Base-by-base conservation (phyloP, 768 basidiomycete genomes). In the Grammothele lineata region DNA sequence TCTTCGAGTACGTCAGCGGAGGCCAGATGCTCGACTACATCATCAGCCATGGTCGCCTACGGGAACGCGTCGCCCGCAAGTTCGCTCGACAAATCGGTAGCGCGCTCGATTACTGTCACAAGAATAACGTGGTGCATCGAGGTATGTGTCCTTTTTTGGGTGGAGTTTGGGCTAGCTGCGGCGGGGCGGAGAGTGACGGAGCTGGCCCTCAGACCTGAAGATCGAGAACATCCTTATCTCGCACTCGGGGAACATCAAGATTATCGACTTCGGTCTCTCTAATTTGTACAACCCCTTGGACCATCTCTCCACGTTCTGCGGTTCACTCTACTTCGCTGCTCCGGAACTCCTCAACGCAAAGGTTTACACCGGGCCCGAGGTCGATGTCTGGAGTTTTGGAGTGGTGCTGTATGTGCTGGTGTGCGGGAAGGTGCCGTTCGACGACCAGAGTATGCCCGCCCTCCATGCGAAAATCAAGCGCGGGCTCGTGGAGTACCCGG, bases 1-100 rank as follows among this genome's bases (percentile, higher is more conserved):
- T 97, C 9, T 92, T 89, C 65, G 96, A 99, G 66, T 97, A 96
- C 66, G 91, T 98, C 68, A 95, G 93, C 57, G 96, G 96, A 25
- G 96, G 96, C 0, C 96, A 99, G 75, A 93, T 99, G 92, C 81
- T 99, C 56, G 96, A 99, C 77, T 99, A 95, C 66, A 98, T 99
- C 71, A 99, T 99, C 70, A 89, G 89, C 59, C 96, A 99, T 60
- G 96, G 96, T 15, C 78, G 96, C 26, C 77, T 98, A 48, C 78
- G 96, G 37, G 96, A 98, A 68, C 81, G 95, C 46, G 92, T 93
- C 33, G 96, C 96, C 18, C 75, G 96, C 57, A 98, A 97, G 73
- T 99, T 99, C 68, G 93, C 96, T 4, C 72, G 96, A 24, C 96
- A 99, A 68, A 98, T 99, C 53, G 94, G 91, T 27, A 90, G 87